phyloP scores from a whole-genome alignment of 768 basidiomycete species.

The Amanita molliuscula region DNA sequence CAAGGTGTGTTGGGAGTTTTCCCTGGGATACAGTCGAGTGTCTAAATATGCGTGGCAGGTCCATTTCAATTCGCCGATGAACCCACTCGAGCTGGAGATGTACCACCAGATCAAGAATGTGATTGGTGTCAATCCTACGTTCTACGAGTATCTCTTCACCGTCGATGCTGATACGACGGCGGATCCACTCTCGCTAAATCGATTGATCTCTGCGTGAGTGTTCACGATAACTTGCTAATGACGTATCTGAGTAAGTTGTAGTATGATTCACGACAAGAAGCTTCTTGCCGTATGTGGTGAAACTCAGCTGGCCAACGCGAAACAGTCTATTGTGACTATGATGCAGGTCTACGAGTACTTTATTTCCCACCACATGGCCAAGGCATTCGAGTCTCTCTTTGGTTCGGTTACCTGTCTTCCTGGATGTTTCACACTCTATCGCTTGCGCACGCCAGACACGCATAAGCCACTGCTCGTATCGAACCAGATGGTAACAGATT shows the following conservation, averaged over 20 bases:
- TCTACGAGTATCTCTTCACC: constrained; percentile 94
- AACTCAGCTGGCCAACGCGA: constrained; percentile 85
- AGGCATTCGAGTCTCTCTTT: constrained; percentile 94
- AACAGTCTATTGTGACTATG: constrained; percentile 94
- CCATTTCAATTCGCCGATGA: constrained; percentile 95
- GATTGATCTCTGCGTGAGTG: constrained; percentile 86
- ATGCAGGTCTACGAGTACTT: constrained; percentile 99
- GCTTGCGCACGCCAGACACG: constrained; percentile 87
- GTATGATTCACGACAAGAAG: constrained; percentile 96
- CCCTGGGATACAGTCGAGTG: background rate
- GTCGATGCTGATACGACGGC: constrained; percentile 95
- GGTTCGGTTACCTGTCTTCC: constrained; percentile 98
- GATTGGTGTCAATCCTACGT: constrained; percentile 96
- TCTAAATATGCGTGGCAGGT: constrained; percentile 40
- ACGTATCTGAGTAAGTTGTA: constrained; percentile 19
- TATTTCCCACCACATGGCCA: constrained; percentile 97
- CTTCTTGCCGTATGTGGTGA: constrained; percentile 93
- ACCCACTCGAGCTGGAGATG: constrained; percentile 93
- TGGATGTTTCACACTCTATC: constrained; percentile 98
- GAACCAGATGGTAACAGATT: constrained; percentile 84
- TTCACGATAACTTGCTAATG: background rate
- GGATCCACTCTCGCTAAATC: constrained; percentile 77
- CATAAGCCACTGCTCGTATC: constrained; percentile 92
- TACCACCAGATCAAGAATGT: constrained; percentile 99
- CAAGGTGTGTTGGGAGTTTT: constrained; percentile 42